Evolutionary conservation across 345 rosid genomes (phyloP), one percentile per base, ranked within the genome.

Genomic region (Nasturtium officinale): DNA sequence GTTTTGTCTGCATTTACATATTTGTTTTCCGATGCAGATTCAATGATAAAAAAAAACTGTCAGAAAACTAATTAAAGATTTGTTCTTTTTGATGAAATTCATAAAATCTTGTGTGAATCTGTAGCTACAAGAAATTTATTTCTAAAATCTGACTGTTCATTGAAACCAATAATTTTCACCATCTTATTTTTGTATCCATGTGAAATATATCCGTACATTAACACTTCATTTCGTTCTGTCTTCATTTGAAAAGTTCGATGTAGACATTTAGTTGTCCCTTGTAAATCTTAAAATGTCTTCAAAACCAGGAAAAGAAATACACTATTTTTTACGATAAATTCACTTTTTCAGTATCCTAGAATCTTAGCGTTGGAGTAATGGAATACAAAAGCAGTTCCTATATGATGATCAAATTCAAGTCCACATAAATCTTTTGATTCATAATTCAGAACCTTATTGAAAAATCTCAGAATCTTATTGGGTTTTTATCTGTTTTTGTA

Each of bases 331-430:
- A 58, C 23, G 46, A 67, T 67, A 37, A 30, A 21, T 4, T 23
- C 8, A 42, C 69, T 75, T 69, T 68, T 51, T 42, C 56, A 38
- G 33, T 76, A 69, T 76, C 70, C 6, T 69, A 30, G 8, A 43
- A 61, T 43, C 64, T 45, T 43, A 62, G 30, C 51, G 10, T 62
- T 26, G 78, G 68, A 62, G 71, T 67, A 73, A 80, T 77, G 81
- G 83, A 71, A 50, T 21, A 50, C 58, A 58, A 58, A 74, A 80
- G 82, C 78, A 74, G 69, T 55, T 76, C 80, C 60, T 67, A 70
- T 70, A 65, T 69, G 83, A 75, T 74, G 64, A 73, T 82, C 69
- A 67, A 67, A 86, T 90, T 84, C 62, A 64, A 59, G 35, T 72
- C 50, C 47, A 72, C 40, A 40, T 23, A 67, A 7, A 57, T 54